Conservation (phyloP, 2,329 filamentous ascomycete genomes). For the Alternaria rosae region DNA sequence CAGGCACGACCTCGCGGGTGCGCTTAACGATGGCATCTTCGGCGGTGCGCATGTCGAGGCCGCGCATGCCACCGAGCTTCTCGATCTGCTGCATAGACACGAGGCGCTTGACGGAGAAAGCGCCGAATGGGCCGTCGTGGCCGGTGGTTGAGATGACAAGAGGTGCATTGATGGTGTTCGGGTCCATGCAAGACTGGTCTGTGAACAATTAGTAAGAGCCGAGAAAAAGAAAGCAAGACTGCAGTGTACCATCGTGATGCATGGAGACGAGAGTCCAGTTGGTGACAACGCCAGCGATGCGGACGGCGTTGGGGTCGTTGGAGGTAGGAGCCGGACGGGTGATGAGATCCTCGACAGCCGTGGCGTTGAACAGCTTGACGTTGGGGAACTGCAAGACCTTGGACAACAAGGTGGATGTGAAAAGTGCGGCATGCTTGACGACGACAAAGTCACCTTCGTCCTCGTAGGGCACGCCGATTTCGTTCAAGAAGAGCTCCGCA, state of each 20-base stretch:
- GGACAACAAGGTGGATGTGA: constrained; percentile 86
- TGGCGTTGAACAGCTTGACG: constrained; percentile 96
- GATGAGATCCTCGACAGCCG: constrained; percentile 89
- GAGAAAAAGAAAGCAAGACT: background rate
- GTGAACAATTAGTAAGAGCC: constrained; percentile 52
- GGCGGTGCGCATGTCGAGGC: constrained; percentile 88
- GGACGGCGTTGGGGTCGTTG: constrained; percentile 62
- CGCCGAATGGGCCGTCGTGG: constrained; percentile 89
- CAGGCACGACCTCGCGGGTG: constrained; percentile 86
- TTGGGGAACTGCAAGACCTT: constrained; percentile 86
- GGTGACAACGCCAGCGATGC: constrained; percentile 87
- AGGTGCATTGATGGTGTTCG: constrained; percentile 94
- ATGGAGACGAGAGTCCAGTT: constrained; percentile 94
- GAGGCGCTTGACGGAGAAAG: constrained; percentile 89
- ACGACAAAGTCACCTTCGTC: constrained; percentile 90
- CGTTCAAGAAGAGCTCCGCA: constrained; percentile 81
- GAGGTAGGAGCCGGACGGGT: constrained; percentile 66
- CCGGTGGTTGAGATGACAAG: constrained; percentile 89
- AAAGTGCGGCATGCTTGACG: constrained; percentile 91
- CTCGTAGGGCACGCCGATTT: constrained; percentile 84
- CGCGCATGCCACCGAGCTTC: constrained; percentile 89
- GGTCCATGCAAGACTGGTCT: constrained; percentile 95
- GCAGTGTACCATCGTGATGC: constrained; percentile 43
- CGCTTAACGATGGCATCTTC: constrained; percentile 95
- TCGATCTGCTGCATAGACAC: constrained; percentile 86